A percentile compares a stretch with the other conserved stretches of the same genome.
These are phyloP conservation scores for Nitzschia sp. DNA, from an alignment of 108 stramenopile species.

Conservation along the genomic window DNA sequence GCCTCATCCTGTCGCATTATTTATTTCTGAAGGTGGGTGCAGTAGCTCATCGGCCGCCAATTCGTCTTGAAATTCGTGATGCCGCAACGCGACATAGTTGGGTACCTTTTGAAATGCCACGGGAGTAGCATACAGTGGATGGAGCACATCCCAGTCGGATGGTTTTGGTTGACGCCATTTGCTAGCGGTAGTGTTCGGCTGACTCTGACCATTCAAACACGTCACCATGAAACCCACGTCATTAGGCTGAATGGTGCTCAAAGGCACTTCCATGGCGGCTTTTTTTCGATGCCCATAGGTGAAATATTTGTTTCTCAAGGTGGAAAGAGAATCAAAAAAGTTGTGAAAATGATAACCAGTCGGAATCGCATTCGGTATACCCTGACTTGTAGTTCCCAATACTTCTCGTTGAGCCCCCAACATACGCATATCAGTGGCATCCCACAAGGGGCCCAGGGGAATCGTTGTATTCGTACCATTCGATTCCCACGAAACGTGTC, in stretches of 20 bases:
- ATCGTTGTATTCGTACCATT: not conserved
- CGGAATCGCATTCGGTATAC: not conserved
- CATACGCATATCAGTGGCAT: conserved; percentile 2
- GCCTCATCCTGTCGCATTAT: too few species aligned
- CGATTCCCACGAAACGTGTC: not conserved
- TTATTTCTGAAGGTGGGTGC: too few species aligned
- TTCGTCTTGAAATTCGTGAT: not conserved
- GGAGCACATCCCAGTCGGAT: not conserved
- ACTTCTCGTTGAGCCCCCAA: not conserved
- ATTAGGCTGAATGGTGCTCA: not conserved
- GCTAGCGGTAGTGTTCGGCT: not conserved
- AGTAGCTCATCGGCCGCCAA: not conserved
- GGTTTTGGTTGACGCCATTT: not conserved
- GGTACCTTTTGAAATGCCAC: not conserved
- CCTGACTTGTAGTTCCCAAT: not conserved
- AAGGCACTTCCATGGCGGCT: conserved; percentile 7
- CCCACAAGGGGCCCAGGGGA: not conserved
- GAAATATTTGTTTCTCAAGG: conserved; percentile 43
- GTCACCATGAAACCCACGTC: conserved; percentile 3
- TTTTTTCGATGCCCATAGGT: conserved; percentile 49
- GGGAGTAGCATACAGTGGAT: not conserved
- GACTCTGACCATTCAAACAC: too few species aligned
- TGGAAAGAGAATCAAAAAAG: conserved; percentile 35
- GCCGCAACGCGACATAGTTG: not conserved
- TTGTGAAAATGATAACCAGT: conserved; percentile 67